phyloP scores from a whole-genome alignment of 2,329 filamentous ascomycete genomes.

The Botrytis paeoniae region DNA sequence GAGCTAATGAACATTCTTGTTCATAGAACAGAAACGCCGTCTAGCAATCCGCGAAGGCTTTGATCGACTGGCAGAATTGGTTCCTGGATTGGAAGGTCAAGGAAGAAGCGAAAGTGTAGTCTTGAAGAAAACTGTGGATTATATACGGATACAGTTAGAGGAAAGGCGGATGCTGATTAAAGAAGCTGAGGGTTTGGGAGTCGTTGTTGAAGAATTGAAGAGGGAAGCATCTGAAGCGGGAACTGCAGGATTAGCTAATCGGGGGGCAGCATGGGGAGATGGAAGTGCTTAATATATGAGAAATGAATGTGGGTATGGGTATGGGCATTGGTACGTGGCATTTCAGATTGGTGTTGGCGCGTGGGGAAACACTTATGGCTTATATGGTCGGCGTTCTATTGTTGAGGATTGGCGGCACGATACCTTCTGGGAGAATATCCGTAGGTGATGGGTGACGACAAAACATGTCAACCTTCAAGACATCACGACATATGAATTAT shows the following conservation, averaged over 20 bases:
- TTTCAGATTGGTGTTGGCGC: neutral
- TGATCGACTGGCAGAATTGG: slow-evolving; percentile 63
- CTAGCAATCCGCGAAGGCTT: slow-evolving; percentile 63
- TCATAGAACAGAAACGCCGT: slow-evolving; percentile 49
- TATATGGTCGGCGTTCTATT: neutral
- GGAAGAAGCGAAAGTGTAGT: slow-evolving; percentile 68
- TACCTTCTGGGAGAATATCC: neutral
- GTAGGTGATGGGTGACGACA: neutral
- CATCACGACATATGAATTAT: neutral
- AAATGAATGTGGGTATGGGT: neutral
- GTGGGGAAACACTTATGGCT: neutral
- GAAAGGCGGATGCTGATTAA: slow-evolving; percentile 49
- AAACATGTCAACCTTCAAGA: neutral
- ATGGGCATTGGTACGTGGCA: neutral
- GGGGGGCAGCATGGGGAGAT: neutral
- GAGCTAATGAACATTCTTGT: neutral
- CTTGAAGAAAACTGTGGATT: slow-evolving; percentile 56
- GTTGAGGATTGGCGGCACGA: neutral
- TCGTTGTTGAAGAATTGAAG: slow-evolving; percentile 41
- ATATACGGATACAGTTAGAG: slow-evolving; percentile 49
- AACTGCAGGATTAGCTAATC: neutral
- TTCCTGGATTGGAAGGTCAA: slow-evolving; percentile 66
- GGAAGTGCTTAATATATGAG: neutral
- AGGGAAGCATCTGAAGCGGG: slow-evolving; percentile 9
- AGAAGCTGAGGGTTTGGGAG: slow-evolving; percentile 51